phyloP scores from a whole-genome alignment of 2,329 filamentous ascomycete species.

The Apiospora aurea region DNA sequence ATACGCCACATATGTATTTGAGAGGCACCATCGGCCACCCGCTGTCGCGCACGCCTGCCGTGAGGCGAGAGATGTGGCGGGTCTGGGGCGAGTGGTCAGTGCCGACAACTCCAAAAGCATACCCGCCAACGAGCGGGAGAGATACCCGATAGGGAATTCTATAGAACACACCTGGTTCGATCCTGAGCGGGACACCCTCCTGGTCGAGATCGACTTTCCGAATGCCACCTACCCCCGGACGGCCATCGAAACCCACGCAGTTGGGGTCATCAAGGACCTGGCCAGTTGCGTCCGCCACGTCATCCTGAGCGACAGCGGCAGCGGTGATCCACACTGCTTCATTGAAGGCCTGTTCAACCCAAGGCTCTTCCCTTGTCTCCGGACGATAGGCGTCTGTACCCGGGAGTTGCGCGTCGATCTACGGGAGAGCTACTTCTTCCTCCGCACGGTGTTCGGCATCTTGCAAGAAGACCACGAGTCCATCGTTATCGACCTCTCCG shows the following conservation, averaged over 20 bases:
- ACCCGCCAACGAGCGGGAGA: neutral
- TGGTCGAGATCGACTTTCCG: neutral
- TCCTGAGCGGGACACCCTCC: neutral
- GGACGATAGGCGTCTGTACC: neutral
- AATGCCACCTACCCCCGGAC: neutral
- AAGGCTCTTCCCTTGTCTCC: neutral
- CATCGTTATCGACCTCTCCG: no score
- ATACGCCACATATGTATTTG: neutral
- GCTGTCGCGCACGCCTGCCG: neutral
- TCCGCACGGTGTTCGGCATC: neutral
- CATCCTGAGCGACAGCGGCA: neutral
- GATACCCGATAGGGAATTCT: neutral
- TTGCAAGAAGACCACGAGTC: neutral
- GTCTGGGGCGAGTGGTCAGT: neutral
- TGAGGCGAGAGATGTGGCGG: neutral
- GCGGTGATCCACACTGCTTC: neutral
- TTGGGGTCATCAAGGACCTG: neutral
- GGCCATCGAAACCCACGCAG: neutral
- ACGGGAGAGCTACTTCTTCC: neutral
- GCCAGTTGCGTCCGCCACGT: neutral
- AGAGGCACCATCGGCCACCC: neutral
- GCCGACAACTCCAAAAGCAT: neutral
- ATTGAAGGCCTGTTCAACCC: neutral
- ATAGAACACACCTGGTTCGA: neutral
- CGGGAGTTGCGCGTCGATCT: no score